Percentiles rank a stretch among this genome's conserved stretches.
Conservation (phyloP, 768 basidiomycete species). For the Pisolithus microcarpus region DNA sequence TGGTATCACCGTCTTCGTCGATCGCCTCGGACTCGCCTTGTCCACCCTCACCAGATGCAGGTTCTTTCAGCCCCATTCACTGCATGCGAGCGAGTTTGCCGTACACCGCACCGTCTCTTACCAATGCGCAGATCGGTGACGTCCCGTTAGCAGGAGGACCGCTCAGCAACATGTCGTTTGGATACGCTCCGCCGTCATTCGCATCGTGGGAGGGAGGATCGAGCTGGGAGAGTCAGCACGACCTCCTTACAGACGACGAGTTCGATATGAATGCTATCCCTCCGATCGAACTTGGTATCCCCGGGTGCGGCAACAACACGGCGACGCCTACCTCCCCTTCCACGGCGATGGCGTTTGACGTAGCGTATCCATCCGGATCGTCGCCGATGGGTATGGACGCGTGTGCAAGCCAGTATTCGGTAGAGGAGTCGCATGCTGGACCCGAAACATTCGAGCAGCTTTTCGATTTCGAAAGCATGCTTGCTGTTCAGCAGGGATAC, state of each 20-base stretch:
- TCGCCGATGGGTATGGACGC: slow-evolving; percentile 22
- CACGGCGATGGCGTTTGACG: slow-evolving; percentile 10
- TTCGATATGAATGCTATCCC: slow-evolving; percentile 63
- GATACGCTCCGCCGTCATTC: slow-evolving; percentile 20
- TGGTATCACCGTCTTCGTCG: slow-evolving; percentile 47
- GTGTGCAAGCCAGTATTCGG: slow-evolving; percentile 25
- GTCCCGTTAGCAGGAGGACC: too few species aligned
- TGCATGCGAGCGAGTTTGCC: slow-evolving; percentile 14
- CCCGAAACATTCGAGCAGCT: slow-evolving; percentile 31
- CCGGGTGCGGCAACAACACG: slow-evolving; percentile 34
- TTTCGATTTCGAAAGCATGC: slow-evolving; percentile 33
- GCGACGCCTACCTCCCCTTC: slow-evolving; percentile 5
- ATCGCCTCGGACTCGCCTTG: slow-evolving; percentile 40
- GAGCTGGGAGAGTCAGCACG: slow-evolving; percentile 30
- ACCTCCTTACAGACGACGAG: slow-evolving; percentile 48
- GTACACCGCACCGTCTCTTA: slow-evolving; percentile 7
- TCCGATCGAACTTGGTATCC: slow-evolving; percentile 52
- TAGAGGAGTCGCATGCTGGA: slow-evolving; percentile 18
- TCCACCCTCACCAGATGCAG: slow-evolving; percentile 44
- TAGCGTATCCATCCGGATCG: slow-evolving; percentile 17
- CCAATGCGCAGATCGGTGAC: too few species aligned
- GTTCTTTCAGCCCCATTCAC: slow-evolving; percentile 41
- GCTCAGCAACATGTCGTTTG: slow-evolving; percentile 18
- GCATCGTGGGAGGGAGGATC: slow-evolving; percentile 25
- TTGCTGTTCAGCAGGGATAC: slow-evolving; percentile 24